Percentiles rank a stretch among this genome's conserved stretches.
These are phyloP conservation scores for Xylaria arbuscula DNA, from an alignment of 2,329 filamentous ascomycete species.

Conservation along the genomic window DNA sequence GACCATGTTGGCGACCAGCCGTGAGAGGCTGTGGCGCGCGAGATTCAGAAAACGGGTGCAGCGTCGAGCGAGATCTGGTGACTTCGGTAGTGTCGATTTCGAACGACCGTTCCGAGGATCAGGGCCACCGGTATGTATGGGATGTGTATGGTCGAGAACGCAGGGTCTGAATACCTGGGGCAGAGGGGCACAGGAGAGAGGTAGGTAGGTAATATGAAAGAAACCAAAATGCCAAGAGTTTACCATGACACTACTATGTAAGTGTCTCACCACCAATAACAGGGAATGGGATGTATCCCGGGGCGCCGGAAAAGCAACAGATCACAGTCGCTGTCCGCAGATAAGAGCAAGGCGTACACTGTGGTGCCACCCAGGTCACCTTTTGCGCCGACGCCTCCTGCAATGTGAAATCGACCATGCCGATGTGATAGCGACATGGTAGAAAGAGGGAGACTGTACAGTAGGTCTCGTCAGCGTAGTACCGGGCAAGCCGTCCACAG, in stretches of 20 bases:
- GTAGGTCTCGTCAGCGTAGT: slow-evolving; percentile 29
- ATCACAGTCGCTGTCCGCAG: slow-evolving; percentile 30
- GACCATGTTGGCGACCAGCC: slow-evolving; percentile 47
- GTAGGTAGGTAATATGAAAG: slow-evolving; percentile 21
- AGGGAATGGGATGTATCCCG: slow-evolving; percentile 25
- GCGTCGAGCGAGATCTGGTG: slow-evolving; percentile 2
- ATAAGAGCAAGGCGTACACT: slow-evolving; percentile 32
- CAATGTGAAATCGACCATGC: slow-evolving; percentile 14
- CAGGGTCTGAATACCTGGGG: neutral
- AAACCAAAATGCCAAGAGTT: slow-evolving; percentile 31
- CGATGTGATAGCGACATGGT: neutral
- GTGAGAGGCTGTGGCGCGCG: slow-evolving; percentile 16
- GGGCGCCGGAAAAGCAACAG: slow-evolving; percentile 34
- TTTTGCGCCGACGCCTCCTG: slow-evolving; percentile 1
- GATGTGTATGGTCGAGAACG: slow-evolving; percentile 9
- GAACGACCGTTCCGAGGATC: slow-evolving; percentile 8
- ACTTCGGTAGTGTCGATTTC: neutral
- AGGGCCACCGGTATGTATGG: neutral
- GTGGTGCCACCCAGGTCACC: neutral
- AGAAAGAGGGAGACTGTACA: neutral
- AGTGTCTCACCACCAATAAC: slow-evolving; percentile 34
- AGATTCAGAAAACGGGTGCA: neutral
- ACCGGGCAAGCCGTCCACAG: slow-evolving; percentile 20
- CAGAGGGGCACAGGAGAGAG: slow-evolving; percentile 8
- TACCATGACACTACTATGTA: slow-evolving; percentile 18